Evolutionary conservation across 257 asterid species (phyloP), one percentile per base, ranked within the genome.

Genomic region (Lycium ferocissimum): DNA sequence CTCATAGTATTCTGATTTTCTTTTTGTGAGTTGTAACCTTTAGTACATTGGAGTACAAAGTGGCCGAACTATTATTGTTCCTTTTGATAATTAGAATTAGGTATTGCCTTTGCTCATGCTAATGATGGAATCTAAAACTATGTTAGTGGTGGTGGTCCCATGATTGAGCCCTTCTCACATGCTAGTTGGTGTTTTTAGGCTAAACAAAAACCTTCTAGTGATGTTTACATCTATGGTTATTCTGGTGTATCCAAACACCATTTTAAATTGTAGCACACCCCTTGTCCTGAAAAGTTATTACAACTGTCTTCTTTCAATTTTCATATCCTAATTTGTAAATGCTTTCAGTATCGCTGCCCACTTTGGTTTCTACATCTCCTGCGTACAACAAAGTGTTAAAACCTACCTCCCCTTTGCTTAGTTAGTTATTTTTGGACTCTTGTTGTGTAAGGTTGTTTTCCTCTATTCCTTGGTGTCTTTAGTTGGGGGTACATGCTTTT

Each of bases 151-250:
- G 88, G 87, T 83, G 87, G 85, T 84, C 83, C 85, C 84, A 53
- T 83, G 79, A 83, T 85, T 92, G 80, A 61, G 90, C 91, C 89
- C 90, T 63, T 84, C 90, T 91, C 96, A 26, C 91, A 86, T 88
- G 89, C 94, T 84, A 84, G 85, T 91, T 88, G 76, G 80, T 84
- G 73, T 89, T 83, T 78, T 88, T 81, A 66, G 82, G 80, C 87
- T 63, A 88, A 84, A 87, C 87, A 73, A 80, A 86, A 83, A 78
- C 88, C 89, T 84, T 89, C 79, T 88, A 57, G 86, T 65, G 82
- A 80, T 88, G 85, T 88, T 88, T 86, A 80, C 82, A 76, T 84
- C 65, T 83, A 86, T 85, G 54, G 75, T 84, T 81, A 56, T 86
- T 75, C 80, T 66, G 26, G 69, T 84, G 47, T 63, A 58, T 75